Conservation (phyloP, 805 yeast genomes). For the Lipomyces sp. region DNA sequence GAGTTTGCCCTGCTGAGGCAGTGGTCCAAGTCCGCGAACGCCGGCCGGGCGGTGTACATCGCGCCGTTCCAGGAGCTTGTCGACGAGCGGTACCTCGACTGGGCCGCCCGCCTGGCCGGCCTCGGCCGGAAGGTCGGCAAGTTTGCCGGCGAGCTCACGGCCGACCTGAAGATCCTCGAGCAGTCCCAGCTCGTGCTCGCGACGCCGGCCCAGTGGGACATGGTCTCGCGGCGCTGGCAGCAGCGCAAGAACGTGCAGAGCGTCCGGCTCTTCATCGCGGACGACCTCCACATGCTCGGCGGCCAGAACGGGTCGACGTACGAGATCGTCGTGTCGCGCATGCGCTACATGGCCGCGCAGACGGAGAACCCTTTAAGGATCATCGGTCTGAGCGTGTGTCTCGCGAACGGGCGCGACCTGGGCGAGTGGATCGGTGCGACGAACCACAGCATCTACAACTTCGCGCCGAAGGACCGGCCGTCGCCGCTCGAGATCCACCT, state of each 20-base stretch:
- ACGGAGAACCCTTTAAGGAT: slow-evolving; percentile 57
- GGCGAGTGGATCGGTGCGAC: slow-evolving; percentile 83
- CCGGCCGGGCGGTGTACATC: slow-evolving; percentile 72
- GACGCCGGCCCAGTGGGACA: slow-evolving; percentile 77
- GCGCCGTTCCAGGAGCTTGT: slow-evolving; percentile 58
- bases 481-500: slow-evolving; percentile 57
- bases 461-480: slow-evolving; percentile 58
- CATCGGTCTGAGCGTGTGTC: slow-evolving; percentile 65
- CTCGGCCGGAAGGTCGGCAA: slow-evolving; percentile 56
- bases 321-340: slow-evolving; percentile 67
- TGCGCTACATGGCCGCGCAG: slow-evolving; percentile 67
- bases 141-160: slow-evolving; percentile 54
- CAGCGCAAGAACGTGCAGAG: slow-evolving; percentile 63
- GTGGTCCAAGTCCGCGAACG: slow-evolving; percentile 56
- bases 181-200: slow-evolving; percentile 65
- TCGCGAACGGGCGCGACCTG: slow-evolving; percentile 72
- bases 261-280: slow-evolving; percentile 67
- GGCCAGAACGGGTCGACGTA: slow-evolving; percentile 58
- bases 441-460: slow-evolving; percentile 61
- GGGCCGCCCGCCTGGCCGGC: slow-evolving; percentile 51
- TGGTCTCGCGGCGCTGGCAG: slow-evolving; percentile 76
- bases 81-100: slow-evolving; percentile 46
- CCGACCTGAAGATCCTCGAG: slow-evolving; percentile 56
- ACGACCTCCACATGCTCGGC: slow-evolving; percentile 68
- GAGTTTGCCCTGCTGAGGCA: slow-evolving; percentile 69